A percentile compares a stretch with the other conserved stretches of the same genome.
Evolutionary conservation across 306 rosid genomes (phyloP).

Genomic region (Prunus dulcis): DNA sequence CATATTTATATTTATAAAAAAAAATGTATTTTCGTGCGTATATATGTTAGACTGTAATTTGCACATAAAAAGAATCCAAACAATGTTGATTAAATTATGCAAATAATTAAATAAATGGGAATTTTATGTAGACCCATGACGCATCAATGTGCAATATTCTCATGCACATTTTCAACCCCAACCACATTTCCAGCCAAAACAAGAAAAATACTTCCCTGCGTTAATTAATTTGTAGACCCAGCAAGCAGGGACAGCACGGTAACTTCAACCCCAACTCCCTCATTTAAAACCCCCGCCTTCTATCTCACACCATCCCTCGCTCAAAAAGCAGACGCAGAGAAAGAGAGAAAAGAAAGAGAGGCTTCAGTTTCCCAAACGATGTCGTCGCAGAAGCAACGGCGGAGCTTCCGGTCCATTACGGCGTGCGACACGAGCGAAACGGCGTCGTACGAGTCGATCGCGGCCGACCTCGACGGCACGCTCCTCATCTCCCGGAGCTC

Average conservation of each 20-base stretch:
- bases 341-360: neutral
- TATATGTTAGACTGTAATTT: too few relatives aligned
- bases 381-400: constrained; percentile 38
- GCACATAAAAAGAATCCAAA: too few relatives aligned
- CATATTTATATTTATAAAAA: too few relatives aligned
- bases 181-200: neutral
- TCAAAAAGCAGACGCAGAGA: neutral
- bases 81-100: too few relatives aligned
- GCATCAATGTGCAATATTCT: neutral
- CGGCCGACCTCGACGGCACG: constrained; percentile 95
- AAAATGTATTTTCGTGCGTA: too few relatives aligned
- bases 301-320: neutral
- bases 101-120: too few relatives aligned
- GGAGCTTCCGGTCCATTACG: constrained; percentile 54
- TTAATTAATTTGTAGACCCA: constrained; percentile 5
- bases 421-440: constrained; percentile 27
- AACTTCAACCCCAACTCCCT: constrained; percentile 6
- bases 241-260: constrained; percentile 10
- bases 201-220: neutral
- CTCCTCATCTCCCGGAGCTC: constrained; percentile 75
- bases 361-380: constrained; percentile 15
- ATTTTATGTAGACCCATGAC: too few relatives aligned
- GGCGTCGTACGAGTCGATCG: constrained; percentile 52
- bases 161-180: neutral
- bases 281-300: constrained; percentile 47